These are phyloP conservation scores for Lentinula raphanica DNA, from an alignment of 768 basidiomycete species.

Conservation along the genomic window DNA sequence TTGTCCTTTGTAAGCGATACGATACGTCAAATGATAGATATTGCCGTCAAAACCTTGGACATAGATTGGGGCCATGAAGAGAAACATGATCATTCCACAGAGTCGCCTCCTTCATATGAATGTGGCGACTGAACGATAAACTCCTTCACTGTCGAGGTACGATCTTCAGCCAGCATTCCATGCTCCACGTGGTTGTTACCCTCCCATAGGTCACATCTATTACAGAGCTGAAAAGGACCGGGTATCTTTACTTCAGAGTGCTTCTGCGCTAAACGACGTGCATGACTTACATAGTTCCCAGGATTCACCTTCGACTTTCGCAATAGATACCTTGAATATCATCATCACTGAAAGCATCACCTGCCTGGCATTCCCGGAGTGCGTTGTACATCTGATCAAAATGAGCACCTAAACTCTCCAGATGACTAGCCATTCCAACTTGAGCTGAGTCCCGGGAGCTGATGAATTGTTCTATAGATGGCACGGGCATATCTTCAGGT, in stretches of 20 bases:
- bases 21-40: no score
- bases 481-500: slow-evolving; percentile 30
- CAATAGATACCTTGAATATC: slow-evolving; percentile 54
- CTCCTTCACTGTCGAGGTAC: not conserved
- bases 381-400: slow-evolving; percentile 74
- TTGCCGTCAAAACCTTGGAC: no score
- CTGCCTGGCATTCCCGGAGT: slow-evolving; percentile 62
- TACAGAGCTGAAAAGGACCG: not conserved
- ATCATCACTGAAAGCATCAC: slow-evolving; percentile 59
- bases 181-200: not conserved
- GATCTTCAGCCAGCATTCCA: not conserved
- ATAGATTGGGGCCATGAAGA: not conserved
- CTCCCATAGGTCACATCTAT: slow-evolving; percentile 2
- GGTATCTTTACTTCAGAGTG: not conserved
- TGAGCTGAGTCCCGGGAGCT: slow-evolving; percentile 53
- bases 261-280: not conserved
- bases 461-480: slow-evolving; percentile 45
- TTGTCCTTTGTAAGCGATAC: no score
- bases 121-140: slow-evolving; percentile 6
- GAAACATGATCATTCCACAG: not conserved
- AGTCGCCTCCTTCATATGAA: not conserved
- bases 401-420: slow-evolving; percentile 69
- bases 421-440: slow-evolving; percentile 63
- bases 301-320: slow-evolving; percentile 5
- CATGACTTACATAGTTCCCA: slow-evolving; percentile 5